These are phyloP conservation scores for Penicillium occitanis DNA, from an alignment of 2,329 filamentous ascomycete species.

Conservation along the genomic window DNA sequence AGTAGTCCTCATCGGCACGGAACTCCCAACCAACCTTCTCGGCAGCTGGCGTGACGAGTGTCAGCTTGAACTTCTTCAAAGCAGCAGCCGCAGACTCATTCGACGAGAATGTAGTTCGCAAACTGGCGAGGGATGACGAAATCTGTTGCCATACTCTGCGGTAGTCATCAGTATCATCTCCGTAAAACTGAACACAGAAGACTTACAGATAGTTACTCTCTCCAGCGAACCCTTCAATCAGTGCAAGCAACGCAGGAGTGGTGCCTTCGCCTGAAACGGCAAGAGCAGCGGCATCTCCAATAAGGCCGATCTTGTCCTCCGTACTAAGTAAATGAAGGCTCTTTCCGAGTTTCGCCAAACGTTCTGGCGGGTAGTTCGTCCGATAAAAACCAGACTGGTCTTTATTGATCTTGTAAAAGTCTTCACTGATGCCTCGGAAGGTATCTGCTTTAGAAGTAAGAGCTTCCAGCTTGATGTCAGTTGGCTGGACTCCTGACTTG, in stretches of 20 bases:
- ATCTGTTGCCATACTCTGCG: slow-evolving; percentile 78
- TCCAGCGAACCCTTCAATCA: slow-evolving; percentile 77
- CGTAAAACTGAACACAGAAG: neutral
- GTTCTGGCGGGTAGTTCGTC: slow-evolving; percentile 85
- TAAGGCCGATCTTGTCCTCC: slow-evolving; percentile 88
- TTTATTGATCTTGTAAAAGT: slow-evolving; percentile 94
- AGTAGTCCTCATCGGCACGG: slow-evolving; percentile 72
- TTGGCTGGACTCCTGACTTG: slow-evolving; percentile 68
- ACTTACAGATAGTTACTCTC: slow-evolving; percentile 75
- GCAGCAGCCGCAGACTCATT: slow-evolving; percentile 70
- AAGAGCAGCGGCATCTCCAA: slow-evolving; percentile 85
- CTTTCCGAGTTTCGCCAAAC: slow-evolving; percentile 75
- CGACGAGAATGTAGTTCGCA: slow-evolving; percentile 82
- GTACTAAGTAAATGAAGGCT: slow-evolving; percentile 73
- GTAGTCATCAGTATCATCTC: slow-evolving; percentile 24
- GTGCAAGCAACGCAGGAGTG: slow-evolving; percentile 76
- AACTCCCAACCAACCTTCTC: slow-evolving; percentile 86
- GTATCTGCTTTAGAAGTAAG: slow-evolving; percentile 75
- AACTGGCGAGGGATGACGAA: slow-evolving; percentile 69
- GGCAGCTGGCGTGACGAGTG: slow-evolving; percentile 71
- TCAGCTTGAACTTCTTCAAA: slow-evolving; percentile 74
- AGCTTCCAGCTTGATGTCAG: slow-evolving; percentile 63
- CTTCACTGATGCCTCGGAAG: slow-evolving; percentile 63
- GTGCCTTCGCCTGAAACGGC: slow-evolving; percentile 83
- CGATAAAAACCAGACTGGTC: slow-evolving; percentile 87